Evolutionary conservation across 306 rosid species (phyloP), one percentile per base, ranked within the genome.

Genomic region (Dryas drummondii): DNA sequence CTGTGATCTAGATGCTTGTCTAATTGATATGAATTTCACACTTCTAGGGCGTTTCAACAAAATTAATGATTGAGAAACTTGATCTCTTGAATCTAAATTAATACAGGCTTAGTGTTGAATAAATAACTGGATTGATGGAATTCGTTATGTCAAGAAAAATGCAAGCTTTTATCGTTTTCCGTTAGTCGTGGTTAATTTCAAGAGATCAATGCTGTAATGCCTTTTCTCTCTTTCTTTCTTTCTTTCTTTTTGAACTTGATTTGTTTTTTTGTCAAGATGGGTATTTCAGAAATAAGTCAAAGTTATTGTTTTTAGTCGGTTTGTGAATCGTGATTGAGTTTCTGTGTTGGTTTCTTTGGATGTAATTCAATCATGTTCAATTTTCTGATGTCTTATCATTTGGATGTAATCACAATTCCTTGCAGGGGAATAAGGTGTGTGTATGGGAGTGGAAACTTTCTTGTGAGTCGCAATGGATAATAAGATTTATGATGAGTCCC

Each of bases 391-490:
- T 49, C 57, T 72, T 58, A 22, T 58, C 9, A 26, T 57, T 19
- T n/a, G 4, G 27, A 11, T 27, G 42, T 13, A 27, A 27, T 27
- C 2, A 27, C 37, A 27, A 12, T 66, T 17, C 54, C 41, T 66
- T 66, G 53, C n/a, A 68, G 58, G 59, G 46, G 72, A 68, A 4
- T 66, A 2, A 68, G 59, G 0, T 27, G 37, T 27, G 37, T 57
- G 1, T 14, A 45, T 27, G 11, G 16, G 22, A 71, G 76, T 73
- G 85, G 75, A 54, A 80, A 75, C 10, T 26, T 32, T 80, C 42
- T 45, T 45, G 11, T 78, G 81, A 14, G 42, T 76, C 52, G 70
- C 42, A 58, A 72, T 76, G 77, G 83, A 84, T 71, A 74, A 70
- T 7, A 65, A 73, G 14, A 27, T 27, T 27, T 1, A 27, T 27